Base-by-base conservation (phyloP, 2,329 filamentous ascomycete species). In the Akanthomyces dipterigenus region DNA sequence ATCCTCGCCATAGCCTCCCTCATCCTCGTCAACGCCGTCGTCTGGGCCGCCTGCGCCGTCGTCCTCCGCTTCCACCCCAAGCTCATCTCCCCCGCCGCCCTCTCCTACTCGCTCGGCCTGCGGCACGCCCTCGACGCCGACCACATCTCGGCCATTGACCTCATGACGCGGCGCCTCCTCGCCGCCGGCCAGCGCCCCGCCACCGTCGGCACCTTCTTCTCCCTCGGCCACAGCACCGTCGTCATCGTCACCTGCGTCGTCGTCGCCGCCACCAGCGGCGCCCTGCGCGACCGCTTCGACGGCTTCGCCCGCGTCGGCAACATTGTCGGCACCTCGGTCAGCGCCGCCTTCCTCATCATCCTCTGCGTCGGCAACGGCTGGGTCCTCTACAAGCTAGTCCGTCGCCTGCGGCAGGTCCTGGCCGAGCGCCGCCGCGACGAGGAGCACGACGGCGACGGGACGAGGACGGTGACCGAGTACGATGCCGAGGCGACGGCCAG, bases 121-220 rank as follows among this genome's bases (percentile, higher is more conserved):
- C 88, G 93, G 46, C 93, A 98, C 78, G 93, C 93, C n/a, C 85
- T 98, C 49, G 95, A 98, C 70, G 95, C 93, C n/a, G 93, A 98
- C 75, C 95, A 98, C 72, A 84, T 82, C 69, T 76, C 76, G 68
- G 93, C 93, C 65, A 99, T 98, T 69, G 93, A 98, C 75, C 83
- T 98, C 42, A 96, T 96, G 88, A 98, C 95, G 1, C 84, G 95
- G 3, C 87, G 93, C 7, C 84, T 98, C 26, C 86, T 98, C 42
- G 93, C 93, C 0, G 84, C 90, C 0, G 92, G 91, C 20, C 91
- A 95, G 70, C 85, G 85, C 1, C 93, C 93, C 2, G 92, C 96
- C 12, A 93, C 93, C 0, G 93, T 98, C 1, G 95, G 93, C 48
- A 96, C 91, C 1, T 98, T 91, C 72, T 98, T 99, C 78, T 93